A percentile compares a stretch with the other conserved stretches of the same genome.
These are phyloP conservation scores for Aspergillus coremiiformis DNA, from an alignment of 495 filamentous ascomycete species.

Conservation along the genomic window DNA sequence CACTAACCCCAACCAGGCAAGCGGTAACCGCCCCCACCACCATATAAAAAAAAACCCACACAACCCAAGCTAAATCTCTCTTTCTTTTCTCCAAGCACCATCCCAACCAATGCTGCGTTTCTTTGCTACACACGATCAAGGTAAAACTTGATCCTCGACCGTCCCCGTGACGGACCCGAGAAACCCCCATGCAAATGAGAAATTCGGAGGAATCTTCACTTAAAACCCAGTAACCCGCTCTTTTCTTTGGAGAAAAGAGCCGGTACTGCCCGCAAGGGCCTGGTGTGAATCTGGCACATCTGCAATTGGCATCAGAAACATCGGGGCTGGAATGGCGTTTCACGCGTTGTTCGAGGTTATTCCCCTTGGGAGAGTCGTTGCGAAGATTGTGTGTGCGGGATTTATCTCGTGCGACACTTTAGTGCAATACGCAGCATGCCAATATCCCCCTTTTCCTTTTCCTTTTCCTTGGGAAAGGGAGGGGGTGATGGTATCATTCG, in stretches of 20 bases:
- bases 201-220: constrained; percentile 99
- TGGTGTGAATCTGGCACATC: constrained; percentile 75
- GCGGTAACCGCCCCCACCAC: constrained; percentile 9
- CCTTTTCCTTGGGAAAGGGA: constrained; percentile 19
- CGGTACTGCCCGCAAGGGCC: constrained; percentile 82
- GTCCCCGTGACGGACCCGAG: constrained; percentile 13
- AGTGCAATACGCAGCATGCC: constrained; percentile 99
- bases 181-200: constrained; percentile 88
- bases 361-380: constrained; percentile 84
- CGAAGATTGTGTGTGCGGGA: constrained; percentile 74
- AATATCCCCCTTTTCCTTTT: constrained; percentile 27
- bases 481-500: constrained; percentile 78
- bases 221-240: constrained; percentile 39
- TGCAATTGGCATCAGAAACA: constrained; percentile 99
- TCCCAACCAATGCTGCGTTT: constrained; percentile 98
- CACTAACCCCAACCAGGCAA: constrained; percentile 1
- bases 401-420: constrained; percentile 60
- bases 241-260: constrained; percentile 19
- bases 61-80: constrained; percentile 8
- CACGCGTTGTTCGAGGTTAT: constrained; percentile 10
- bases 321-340: too few species aligned
- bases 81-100: constrained; percentile 60
- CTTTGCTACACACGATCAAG: constrained; percentile 87
- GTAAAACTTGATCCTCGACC: constrained; percentile 22
- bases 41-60: background rate